A percentile compares a stretch with the other conserved stretches of the same genome.
These are phyloP conservation scores for Dactylellina drechsleri DNA, from an alignment of 2,329 filamentous ascomycete species.

Conservation along the genomic window DNA sequence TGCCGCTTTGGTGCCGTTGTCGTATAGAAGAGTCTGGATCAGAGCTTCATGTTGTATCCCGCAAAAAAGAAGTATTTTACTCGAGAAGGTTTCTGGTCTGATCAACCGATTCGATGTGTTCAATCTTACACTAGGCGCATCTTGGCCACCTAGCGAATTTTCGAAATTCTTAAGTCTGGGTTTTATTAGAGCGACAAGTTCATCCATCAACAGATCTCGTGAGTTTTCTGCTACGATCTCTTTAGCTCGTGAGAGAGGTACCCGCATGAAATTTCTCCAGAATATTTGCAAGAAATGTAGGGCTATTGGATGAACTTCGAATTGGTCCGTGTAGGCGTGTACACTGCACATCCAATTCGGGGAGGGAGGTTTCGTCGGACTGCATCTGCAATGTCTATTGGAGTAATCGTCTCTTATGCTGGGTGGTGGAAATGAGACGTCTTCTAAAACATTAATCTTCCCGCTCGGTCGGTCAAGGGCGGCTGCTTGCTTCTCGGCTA, in stretches of 20 bases:
- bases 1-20: slow-evolving; percentile 16
- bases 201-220: slow-evolving; percentile 37
- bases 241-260: slow-evolving; percentile 7
- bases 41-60: slow-evolving; percentile 32
- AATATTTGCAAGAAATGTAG: slow-evolving; percentile 34
- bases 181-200: slow-evolving; percentile 37
- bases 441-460: background rate
- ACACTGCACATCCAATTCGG: slow-evolving; percentile 11
- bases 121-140: slow-evolving; percentile 3
- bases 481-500: slow-evolving; percentile 9
- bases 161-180: slow-evolving; percentile 36
- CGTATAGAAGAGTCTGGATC: slow-evolving; percentile 29
- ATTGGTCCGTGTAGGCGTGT: slow-evolving; percentile 26
- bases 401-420: slow-evolving; percentile 32
- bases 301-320: slow-evolving; percentile 30
- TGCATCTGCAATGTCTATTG: slow-evolving; percentile 33
- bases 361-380: background rate
- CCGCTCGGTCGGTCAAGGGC: background rate
- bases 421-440: slow-evolving; percentile 29
- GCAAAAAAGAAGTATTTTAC: slow-evolving; percentile 25
- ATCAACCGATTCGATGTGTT: slow-evolving; percentile 40
- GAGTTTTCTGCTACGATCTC: slow-evolving; percentile 10
- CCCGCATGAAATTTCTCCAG: slow-evolving; percentile 28
- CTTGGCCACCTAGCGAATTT: slow-evolving; percentile 13
- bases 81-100: slow-evolving; percentile 25